Percentiles rank a stretch among this genome's conserved stretches.
Conservation (phyloP, 768 basidiomycete genomes). For the Lanmaoa rubissima region DNA sequence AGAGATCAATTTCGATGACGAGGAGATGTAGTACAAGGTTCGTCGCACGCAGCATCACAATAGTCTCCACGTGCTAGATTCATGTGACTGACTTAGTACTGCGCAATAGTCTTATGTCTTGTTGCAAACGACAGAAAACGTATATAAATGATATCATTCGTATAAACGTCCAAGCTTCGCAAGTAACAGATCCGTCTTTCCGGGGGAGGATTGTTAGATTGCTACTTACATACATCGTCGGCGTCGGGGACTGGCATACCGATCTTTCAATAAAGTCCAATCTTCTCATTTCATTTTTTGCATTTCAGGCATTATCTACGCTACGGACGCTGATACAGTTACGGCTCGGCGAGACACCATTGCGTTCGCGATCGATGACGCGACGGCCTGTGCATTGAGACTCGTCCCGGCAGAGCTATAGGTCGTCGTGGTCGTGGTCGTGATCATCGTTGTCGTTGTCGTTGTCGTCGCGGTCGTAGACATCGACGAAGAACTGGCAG, state of each 20-base stretch:
- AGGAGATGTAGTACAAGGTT: conserved; percentile 56
- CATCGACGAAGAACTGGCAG: background rate
- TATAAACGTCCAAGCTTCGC: background rate
- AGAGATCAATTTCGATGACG: conserved; percentile 73
- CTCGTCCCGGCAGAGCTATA: background rate
- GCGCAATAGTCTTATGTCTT: too few species aligned
- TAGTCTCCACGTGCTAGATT: background rate
- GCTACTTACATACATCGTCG: too few species aligned
- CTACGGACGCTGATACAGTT: background rate
- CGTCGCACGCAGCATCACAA: background rate
- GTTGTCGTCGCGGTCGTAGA: background rate
- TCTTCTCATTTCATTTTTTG: background rate
- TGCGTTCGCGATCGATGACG: conserved; percentile 19
- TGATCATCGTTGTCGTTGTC: too few species aligned
- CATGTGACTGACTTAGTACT: too few species aligned
- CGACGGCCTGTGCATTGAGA: conserved; percentile 17
- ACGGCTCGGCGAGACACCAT: background rate
- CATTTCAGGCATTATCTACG: background rate
- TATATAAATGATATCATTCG: background rate
- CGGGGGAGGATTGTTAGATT: background rate
- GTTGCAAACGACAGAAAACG: too few species aligned
- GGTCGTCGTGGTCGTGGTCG: background rate
- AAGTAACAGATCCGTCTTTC: background rate
- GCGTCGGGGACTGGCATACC: background rate
- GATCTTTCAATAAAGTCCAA: background rate